These are phyloP conservation scores for Cyberlindnera saturnus DNA, from an alignment of 805 yeast genomes.

Conservation along the genomic window DNA sequence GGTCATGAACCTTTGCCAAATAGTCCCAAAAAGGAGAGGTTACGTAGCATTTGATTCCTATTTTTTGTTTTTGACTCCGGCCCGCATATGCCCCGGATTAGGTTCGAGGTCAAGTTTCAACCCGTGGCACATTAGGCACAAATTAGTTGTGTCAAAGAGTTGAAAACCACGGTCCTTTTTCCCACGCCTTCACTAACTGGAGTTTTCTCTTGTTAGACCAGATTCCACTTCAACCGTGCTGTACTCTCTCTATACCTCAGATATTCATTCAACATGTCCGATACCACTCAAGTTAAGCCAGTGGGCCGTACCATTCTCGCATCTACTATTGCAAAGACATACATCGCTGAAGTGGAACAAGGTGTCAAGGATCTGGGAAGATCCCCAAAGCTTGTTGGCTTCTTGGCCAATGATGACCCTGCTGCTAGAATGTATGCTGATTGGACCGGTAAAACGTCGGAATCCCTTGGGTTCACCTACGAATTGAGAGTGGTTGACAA, in stretches of 20 bases:
- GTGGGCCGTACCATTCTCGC: conserved; percentile 83
- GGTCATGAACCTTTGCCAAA: too few species aligned
- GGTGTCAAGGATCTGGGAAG: conserved; percentile 48
- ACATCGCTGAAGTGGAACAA: conserved; percentile 59
- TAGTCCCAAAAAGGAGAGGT: too few species aligned
- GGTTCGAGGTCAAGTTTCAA: not conserved
- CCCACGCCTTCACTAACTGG: not conserved
- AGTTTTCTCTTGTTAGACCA: not conserved
- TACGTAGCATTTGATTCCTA: too few species aligned
- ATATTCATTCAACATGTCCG: conserved; percentile 13
- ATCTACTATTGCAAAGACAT: conserved; percentile 78
- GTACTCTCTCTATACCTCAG: not conserved
- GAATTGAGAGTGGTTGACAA: conserved; percentile 67
- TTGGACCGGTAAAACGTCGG: conserved; percentile 92
- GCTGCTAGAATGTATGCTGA: conserved; percentile 93
- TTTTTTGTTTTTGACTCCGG: not conserved
- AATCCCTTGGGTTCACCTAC: conserved; percentile 78
- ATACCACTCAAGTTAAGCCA: conserved; percentile 16
- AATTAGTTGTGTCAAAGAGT: not conserved
- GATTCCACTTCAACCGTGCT: conserved; percentile 1
- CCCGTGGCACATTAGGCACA: not conserved
- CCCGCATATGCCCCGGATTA: not conserved
- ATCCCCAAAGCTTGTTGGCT: conserved; percentile 80
- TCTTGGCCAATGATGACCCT: conserved; percentile 88
- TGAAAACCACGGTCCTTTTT: not conserved